Evolutionary conservation across 768 basidiomycete species (phyloP), one percentile per base, ranked within the genome.

Genomic region (Tremella yokohamensis): DNA sequence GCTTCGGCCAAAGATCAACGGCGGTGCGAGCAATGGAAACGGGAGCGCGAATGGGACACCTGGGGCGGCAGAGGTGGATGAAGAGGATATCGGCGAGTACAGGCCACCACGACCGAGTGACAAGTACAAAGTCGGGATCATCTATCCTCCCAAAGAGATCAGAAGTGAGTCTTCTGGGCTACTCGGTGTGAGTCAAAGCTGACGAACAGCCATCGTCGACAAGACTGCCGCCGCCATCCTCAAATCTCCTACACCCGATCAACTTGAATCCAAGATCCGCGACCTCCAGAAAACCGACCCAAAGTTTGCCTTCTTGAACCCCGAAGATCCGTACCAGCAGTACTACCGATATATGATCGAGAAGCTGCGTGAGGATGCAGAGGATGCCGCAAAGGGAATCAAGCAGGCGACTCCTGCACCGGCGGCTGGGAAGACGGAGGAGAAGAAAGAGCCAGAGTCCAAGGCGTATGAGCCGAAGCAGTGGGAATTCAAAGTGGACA

Each of bases 301-400:
- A 57, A 94, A 96, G 79, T 99, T 98, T 82, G 91, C 94, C 57
- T 99, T 99, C 82, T 84, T 99, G 77, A 94, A 94, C 80, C 87
- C 90, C 61, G 84, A 84, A 49, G 96, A 99, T 82, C 90, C 96
- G 64, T 99, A 96, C 80, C 90, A 98, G 85, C 89, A 89, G 60
- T 98, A 99, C 79, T 99, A 99, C 75, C 85, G 89, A 73, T 85
- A 93, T 80, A 85, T 88, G 73, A 84, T 94, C 79, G 89, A 91
- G 49, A 85, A 85, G 73, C 84, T 91, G 62, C 79, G 83, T 52
- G 84, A 79, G 60, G 77, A 75, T 56, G 74, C 64, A 0, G 77
- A 72, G 29, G 72, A 72, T 47, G 59, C 49, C 16, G 66, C 66
- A 3, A 61, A 62, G 40, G 64, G 69, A n/a, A 47, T 56, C 6